These are phyloP conservation scores for Colletotrichum salicis DNA, from an alignment of 2,329 filamentous ascomycete genomes.

Conservation along the genomic window DNA sequence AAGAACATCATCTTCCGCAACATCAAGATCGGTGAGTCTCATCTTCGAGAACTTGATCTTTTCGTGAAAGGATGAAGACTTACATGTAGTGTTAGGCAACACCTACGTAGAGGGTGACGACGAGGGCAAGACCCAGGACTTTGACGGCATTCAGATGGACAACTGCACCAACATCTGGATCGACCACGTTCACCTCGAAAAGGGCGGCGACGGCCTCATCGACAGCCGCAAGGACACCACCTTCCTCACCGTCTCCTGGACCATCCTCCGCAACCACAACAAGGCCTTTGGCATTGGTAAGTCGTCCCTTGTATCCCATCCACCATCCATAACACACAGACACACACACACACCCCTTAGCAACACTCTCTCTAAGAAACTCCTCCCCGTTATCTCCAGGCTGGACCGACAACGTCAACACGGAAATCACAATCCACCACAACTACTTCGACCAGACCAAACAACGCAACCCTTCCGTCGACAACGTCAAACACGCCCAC, in stretches of 20 bases:
- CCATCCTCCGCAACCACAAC: slow-evolving; percentile 40
- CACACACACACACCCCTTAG: no score
- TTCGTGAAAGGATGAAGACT: not conserved
- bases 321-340: accelerated
- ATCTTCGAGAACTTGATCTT: not conserved
- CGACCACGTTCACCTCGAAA: slow-evolving; percentile 40
- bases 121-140: slow-evolving; percentile 40
- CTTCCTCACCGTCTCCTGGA: slow-evolving; percentile 41
- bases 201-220: slow-evolving; percentile 40
- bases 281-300: slow-evolving; percentile 42
- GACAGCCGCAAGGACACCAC: slow-evolving; percentile 42
- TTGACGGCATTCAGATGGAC: slow-evolving; percentile 40
- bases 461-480: slow-evolving; percentile 41
- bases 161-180: slow-evolving; percentile 42
- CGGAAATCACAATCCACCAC: slow-evolving; percentile 41
- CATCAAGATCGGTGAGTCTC: slow-evolving; percentile 37
- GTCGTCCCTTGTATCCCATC: not conserved
- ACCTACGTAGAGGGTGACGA: slow-evolving; percentile 33
- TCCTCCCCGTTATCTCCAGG: slow-evolving; percentile 14
- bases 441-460: slow-evolving; percentile 40
- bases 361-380: not conserved
- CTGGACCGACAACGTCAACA: slow-evolving; percentile 41
- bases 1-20: slow-evolving; percentile 41
- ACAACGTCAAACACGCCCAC: slow-evolving; percentile 41
- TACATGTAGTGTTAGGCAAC: not conserved